Percentiles rank a stretch among this genome's conserved stretches.
Evolutionary conservation across 768 basidiomycete genomes (phyloP).

Genomic region (Aureoboletus auriporus): DNA sequence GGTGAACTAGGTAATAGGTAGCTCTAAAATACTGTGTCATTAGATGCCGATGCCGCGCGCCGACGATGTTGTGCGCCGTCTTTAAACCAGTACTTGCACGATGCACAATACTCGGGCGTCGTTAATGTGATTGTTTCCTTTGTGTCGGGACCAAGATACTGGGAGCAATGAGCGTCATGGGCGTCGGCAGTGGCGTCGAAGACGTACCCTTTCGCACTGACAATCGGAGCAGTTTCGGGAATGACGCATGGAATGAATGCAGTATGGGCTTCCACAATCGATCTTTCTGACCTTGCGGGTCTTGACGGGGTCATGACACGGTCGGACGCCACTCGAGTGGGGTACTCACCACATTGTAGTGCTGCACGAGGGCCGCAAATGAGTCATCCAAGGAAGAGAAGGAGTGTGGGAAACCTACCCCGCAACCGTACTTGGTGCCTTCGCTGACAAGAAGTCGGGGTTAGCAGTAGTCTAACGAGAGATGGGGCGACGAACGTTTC

Average conservation of each 20-base stretch:
- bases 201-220: conserved; percentile 41
- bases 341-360: conserved; percentile 64
- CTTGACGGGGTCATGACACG: conserved; percentile 17
- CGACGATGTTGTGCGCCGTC: conserved; percentile 39
- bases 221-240: conserved; percentile 39
- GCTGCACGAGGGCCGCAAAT: conserved; percentile 33
- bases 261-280: conserved; percentile 34
- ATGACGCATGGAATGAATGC: conserved; percentile 39
- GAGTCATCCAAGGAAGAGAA: not conserved
- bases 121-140: conserved; percentile 54
- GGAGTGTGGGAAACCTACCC: conserved; percentile 36
- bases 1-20: conserved; percentile 12
- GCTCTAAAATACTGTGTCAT: conserved; percentile 29
- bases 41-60: conserved; percentile 21
- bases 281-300: conserved; percentile 33
- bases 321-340: conserved; percentile 18
- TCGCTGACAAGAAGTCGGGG: conserved; percentile 45
- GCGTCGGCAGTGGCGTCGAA: not conserved
- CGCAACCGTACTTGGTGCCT: conserved; percentile 73
- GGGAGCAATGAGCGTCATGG: conserved; percentile 2
- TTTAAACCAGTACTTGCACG: conserved; percentile 59
- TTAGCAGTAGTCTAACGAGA: conserved; percentile 4
- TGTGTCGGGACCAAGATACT: conserved; percentile 68
- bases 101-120: conserved; percentile 51
- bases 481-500: conserved; percentile 41